A percentile compares a stretch with the other conserved stretches of the same genome.
These are phyloP conservation scores for Thuidium tamariscinum DNA, from an alignment of 225 moss, liverwort and hornwort genomes.

Conservation along the genomic window DNA sequence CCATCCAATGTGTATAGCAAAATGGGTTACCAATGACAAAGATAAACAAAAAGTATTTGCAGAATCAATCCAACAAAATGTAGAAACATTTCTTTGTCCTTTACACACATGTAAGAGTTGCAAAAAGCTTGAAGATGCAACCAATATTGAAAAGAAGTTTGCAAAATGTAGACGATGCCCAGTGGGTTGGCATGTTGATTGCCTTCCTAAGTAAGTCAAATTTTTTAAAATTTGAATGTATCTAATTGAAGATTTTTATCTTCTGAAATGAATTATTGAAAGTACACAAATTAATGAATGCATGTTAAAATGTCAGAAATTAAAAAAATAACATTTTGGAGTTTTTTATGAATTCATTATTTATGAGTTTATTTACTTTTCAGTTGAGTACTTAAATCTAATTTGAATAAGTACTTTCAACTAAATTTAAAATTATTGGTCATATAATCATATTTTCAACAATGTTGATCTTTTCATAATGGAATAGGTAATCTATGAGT, in stretches of 20 bases:
- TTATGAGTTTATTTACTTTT: too few relatives aligned
- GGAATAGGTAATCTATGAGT: background rate
- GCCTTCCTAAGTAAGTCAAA: constrained; percentile 22
- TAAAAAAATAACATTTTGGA: background rate
- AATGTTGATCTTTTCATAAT: background rate
- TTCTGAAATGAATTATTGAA: background rate
- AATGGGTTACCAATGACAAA: background rate
- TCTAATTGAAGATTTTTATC: background rate
- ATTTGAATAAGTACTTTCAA: background rate
- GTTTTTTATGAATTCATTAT: background rate
- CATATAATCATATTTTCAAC: too few relatives aligned
- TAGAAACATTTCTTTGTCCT: constrained; percentile 36
- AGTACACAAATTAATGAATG: background rate
- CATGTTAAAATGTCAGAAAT: background rate
- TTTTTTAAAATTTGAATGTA: background rate
- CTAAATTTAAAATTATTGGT: too few relatives aligned
- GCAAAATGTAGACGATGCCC: constrained; percentile 40
- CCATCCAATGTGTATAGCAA: constrained; percentile 33
- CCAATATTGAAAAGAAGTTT: constrained; percentile 8
- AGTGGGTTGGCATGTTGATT: constrained; percentile 29
- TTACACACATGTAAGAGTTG: constrained; percentile 27
- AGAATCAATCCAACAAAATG: constrained; percentile 8
- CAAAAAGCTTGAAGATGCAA: constrained; percentile 37
- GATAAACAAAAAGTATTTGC: constrained; percentile 7
- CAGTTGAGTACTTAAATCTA: background rate